Evolutionary conservation across 2,329 filamentous ascomycete genomes (phyloP).

Genomic region (Metarhizium humberi): DNA sequence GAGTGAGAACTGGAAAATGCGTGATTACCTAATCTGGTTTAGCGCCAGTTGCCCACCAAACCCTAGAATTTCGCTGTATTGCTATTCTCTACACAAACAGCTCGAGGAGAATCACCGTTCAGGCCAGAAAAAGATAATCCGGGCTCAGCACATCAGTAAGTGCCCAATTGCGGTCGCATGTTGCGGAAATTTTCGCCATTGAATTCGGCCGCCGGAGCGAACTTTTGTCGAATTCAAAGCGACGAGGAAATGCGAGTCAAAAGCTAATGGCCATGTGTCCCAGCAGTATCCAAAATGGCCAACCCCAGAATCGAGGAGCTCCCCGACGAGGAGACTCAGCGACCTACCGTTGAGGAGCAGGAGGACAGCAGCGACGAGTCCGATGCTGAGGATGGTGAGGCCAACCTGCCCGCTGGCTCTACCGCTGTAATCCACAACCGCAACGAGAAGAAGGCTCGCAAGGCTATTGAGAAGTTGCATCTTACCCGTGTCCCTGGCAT

Average conservation of each 20-base stretch:
- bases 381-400: constrained; percentile 75
- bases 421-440: constrained; percentile 90
- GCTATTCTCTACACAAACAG: constrained; percentile 29
- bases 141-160: constrained; percentile 28
- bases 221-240: constrained; percentile 5
- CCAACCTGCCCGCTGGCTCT: constrained; percentile 70
- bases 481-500: constrained; percentile 94
- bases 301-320: constrained; percentile 98
- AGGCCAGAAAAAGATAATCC: constrained; percentile 21
- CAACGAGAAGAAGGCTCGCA: constrained; percentile 99
- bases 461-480: constrained; percentile 97
- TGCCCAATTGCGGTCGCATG: constrained; percentile 13
- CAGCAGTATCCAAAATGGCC: constrained; percentile 59
- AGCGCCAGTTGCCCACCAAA: constrained; percentile 30
- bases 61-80: constrained; percentile 34
- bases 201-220: background rate
- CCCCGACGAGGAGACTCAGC: constrained; percentile 80
- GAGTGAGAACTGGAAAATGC: constrained; percentile 4
- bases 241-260: background rate
- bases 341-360: constrained; percentile 68
- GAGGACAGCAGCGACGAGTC: constrained; percentile 66
- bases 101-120: constrained; percentile 18
- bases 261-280: constrained; percentile 3
- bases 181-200: background rate
- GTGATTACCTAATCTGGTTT: constrained; percentile 32